phyloP scores from a whole-genome alignment of 495 filamentous ascomycete genomes.

The Trichoderma asperelloides region DNA sequence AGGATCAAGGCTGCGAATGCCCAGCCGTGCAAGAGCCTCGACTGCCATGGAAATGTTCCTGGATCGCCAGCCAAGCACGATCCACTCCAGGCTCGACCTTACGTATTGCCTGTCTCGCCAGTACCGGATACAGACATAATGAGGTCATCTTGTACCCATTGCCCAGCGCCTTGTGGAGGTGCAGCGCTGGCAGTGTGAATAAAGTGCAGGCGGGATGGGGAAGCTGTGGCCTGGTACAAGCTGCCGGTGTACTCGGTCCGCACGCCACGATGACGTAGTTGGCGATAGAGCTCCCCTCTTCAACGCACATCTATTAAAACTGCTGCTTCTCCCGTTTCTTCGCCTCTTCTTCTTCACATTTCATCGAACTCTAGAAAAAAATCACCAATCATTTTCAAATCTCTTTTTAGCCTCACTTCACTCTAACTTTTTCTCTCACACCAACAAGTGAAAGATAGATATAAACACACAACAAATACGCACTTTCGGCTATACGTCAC shows the following conservation, averaged over 20 bases:
- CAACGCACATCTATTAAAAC: neutral
- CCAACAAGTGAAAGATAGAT: neutral
- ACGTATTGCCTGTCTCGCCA: slow-evolving; percentile 1
- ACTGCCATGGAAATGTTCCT: slow-evolving; percentile 2
- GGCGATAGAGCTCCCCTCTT: neutral
- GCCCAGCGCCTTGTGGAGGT: neutral
- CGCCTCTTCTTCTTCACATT: neutral
- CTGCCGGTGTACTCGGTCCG: neutral
- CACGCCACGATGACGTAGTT: slow-evolving; percentile 7
- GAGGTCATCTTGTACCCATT: slow-evolving; percentile 1
- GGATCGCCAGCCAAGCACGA: slow-evolving; percentile 1
- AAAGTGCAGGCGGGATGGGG: neutral
- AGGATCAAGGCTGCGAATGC: neutral
- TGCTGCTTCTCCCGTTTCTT: neutral
- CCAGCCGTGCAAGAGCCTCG: neutral
- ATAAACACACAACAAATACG: neutral
- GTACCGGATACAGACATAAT: neutral
- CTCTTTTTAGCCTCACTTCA: neutral
- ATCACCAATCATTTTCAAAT: neutral
- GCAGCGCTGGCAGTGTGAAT: neutral
- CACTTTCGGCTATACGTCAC: neutral
- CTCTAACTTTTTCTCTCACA: neutral
- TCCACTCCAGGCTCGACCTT: neutral
- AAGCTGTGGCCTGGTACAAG: neutral
- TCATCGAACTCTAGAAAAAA: neutral